Conservation (phyloP, 2,329 filamentous ascomycete genomes). For the Magnaporthiopsis poae region DNA sequence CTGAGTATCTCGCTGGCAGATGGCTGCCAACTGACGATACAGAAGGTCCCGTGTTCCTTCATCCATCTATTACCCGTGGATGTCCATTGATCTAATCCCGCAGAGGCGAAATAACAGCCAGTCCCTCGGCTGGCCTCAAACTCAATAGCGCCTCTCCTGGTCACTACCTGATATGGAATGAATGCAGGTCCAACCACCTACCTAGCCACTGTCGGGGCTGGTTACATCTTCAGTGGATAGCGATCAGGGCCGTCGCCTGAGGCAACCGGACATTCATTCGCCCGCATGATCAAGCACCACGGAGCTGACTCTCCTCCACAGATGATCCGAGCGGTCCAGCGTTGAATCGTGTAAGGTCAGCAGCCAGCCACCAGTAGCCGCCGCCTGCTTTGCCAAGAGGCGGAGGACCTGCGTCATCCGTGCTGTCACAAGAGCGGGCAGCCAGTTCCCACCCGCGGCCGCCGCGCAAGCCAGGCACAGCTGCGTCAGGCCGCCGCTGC, state of each 20-base stretch:
- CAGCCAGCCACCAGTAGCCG: not conserved
- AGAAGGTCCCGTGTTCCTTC: too few relatives aligned
- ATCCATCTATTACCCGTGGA: too few relatives aligned
- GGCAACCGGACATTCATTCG: not conserved
- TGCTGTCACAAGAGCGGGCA: too few relatives aligned
- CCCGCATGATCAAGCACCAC: too few relatives aligned
- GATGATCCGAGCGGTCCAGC: not conserved
- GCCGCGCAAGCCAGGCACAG: constrained; percentile 6
- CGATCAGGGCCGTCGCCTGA: not conserved
- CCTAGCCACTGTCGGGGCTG: not conserved
- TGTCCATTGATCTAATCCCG: too few relatives aligned
- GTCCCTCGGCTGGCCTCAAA: too few relatives aligned
- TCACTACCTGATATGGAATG: not conserved
- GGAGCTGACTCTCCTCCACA: not conserved
- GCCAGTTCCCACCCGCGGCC: not conserved
- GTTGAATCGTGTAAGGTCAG: not conserved
- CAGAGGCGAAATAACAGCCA: too few relatives aligned
- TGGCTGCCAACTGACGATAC: too few relatives aligned
- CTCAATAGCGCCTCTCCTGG: too few relatives aligned
- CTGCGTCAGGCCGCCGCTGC: constrained; percentile 4
- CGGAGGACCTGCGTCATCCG: not conserved
- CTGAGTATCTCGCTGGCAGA: too few relatives aligned
- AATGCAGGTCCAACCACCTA: not conserved
- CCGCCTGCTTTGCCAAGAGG: not conserved
- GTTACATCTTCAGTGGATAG: not conserved